phyloP scores from a whole-genome alignment of 139 green algal genomes.

The Tetradesmus obliquus region DNA sequence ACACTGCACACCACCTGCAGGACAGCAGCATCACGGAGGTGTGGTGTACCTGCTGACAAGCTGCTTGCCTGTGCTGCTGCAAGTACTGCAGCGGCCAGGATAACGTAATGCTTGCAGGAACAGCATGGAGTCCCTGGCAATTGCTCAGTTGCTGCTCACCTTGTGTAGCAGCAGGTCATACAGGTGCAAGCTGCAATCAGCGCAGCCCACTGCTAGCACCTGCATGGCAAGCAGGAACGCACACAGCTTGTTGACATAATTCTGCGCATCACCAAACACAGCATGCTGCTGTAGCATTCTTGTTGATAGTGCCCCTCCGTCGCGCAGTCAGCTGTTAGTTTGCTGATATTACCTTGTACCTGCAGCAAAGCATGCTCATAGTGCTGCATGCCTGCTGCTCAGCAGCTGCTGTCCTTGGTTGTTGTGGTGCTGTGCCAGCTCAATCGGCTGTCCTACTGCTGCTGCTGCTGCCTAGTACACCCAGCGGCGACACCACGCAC shows the following conservation, averaged over 20 bases:
- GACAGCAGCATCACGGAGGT: neutral
- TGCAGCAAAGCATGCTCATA: no score
- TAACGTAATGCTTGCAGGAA: no score
- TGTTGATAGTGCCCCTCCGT: no score
- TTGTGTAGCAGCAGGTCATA: slow-evolving; percentile 26
- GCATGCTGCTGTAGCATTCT: no score
- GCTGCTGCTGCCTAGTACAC: neutral
- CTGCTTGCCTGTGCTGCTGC: neutral
- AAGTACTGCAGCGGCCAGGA: no score
- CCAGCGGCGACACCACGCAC: neutral
- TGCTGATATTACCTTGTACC: no score
- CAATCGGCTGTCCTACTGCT: no score
- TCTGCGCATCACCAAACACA: no score
- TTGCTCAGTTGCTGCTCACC: neutral
- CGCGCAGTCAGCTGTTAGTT: no score
- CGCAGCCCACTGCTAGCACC: slow-evolving; percentile 27
- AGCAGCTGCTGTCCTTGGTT: no score
- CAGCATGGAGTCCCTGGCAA: neutral
- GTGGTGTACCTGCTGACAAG: neutral
- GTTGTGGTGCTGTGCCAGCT: neutral
- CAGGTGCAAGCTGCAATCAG: slow-evolving; percentile 26
- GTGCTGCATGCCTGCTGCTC: no score
- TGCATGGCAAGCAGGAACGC: neutral
- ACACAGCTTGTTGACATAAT: no score
- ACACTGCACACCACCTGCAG: slow-evolving; percentile 27